Base-by-base conservation (phyloP, 2,329 filamentous ascomycete species). In the Cladosporium oxysporum region DNA sequence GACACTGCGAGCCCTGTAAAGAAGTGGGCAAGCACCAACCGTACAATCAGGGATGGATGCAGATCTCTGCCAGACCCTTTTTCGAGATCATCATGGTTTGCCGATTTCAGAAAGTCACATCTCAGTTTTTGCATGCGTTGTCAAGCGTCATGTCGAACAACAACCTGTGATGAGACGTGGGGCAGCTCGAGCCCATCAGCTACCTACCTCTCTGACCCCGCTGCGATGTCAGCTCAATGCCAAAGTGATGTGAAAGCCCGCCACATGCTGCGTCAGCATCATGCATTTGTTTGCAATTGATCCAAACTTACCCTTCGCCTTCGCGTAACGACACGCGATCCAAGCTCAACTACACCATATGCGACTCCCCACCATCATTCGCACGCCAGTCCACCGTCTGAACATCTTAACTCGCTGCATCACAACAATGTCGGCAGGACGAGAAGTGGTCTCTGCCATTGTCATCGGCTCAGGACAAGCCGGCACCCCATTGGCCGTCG, bases 381-480 rank as follows among this genome's bases (percentile, higher is more conserved):
- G 8, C 29, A 53, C n/a, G 3, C 21, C 49, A 11, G 14, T 55
- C 12, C 49, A 55, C 2, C 49, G 33, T 26, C 60, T 55, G 26
- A 31, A 28, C 1, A 37, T n/a, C n/a, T 5, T 26, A 31, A 31
- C 16, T 11, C 60, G 47, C 29, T 49, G 18, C n/a, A 31, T 60
- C 18, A 44, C 49, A 23, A 53, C 31, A 49, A 61, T 61, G 44
- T 50, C 58, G 1, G n/a, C 21, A 0, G 29, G 21, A 49, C 35
- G 33, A 55, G 71, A 70, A 64, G 73, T 71, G 63, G 82, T 78
- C 72, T 76, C 80, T 55, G 76, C 76, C 47, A 73, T 86, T 7
- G 76, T 86, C 68, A 78, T 86, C 68, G 84, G 84, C 64, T 85
- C 84, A 21, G 84, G 84, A 52, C 83, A 86, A 74, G 77, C 77